Conservation (phyloP, 768 basidiomycete species). For the Boletus bicolor region DNA sequence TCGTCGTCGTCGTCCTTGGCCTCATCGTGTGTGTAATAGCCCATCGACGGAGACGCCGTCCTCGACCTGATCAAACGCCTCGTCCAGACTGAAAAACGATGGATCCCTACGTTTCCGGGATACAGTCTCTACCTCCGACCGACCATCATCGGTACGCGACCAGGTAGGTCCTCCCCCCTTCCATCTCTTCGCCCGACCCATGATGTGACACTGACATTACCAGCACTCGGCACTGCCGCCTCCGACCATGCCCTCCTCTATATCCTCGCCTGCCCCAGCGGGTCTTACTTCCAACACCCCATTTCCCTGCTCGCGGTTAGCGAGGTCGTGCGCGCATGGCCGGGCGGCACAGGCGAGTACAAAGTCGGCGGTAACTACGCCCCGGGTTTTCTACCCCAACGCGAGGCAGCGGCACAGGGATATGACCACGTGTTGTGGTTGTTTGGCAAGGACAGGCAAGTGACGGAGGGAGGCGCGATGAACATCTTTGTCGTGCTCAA, state of each 20-base stretch:
- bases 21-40: constrained; percentile 14
- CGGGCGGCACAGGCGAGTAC: constrained; percentile 68
- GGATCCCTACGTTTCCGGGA: constrained; percentile 75
- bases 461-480: constrained; percentile 73
- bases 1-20: too few species aligned
- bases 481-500: constrained; percentile 72
- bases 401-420: constrained; percentile 59
- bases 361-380: constrained; percentile 69
- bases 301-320: constrained; percentile 61
- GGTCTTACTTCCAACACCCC: constrained; percentile 53
- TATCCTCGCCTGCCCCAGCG: constrained; percentile 67
- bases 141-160: constrained; percentile 55
- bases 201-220: not conserved
- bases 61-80: constrained; percentile 61
- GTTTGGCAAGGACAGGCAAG: constrained; percentile 52
- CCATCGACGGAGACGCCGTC: constrained; percentile 46
- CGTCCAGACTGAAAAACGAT: constrained; percentile 67
- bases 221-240: constrained; percentile 64
- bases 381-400: constrained; percentile 60
- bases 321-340: constrained; percentile 74
- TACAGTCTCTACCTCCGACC: constrained; percentile 88
- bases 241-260: constrained; percentile 82
- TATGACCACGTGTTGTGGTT: constrained; percentile 83
- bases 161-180: constrained; percentile 24
- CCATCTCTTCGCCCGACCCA: not conserved